Evolutionary conservation across 1,139 yeast genomes (phyloP), one percentile per base, ranked within the genome.

Genomic region (Saccharomycopsis crataegensis): DNA sequence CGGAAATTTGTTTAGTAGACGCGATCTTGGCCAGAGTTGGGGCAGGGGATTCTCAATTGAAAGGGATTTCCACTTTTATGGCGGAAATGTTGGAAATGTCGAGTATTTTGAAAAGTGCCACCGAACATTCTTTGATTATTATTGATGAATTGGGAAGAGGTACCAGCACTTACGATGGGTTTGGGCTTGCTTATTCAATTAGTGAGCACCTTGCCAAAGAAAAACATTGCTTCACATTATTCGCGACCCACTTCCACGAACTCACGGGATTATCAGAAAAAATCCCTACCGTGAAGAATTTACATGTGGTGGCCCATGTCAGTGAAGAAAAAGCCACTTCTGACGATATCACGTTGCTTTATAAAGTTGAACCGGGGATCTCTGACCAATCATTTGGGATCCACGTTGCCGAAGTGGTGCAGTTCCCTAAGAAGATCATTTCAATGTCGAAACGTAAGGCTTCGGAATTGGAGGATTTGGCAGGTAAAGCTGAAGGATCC

Each of bases 171-270:
- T 93, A 91, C 67, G 99, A 93, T 69, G 99, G 99, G 0, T 93
- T 93, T 72, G 99, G 99, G 0, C 75, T 93, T 45, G 99, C 99
- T 0, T 93, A 96, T 95, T 84, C 97, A 0, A 93, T 93, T 56
- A 86, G 94, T 61, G 96, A 90, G 64, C 83, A 86, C 65, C 82
- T 93, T 58, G 83, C 93, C 1, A 74, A 74, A 37, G 73, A 82
- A 56, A 79, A 87, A 56, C 76, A 78, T 51, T 85, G 96, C 59
- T 90, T 89, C 67, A 80, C 96, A 0, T 67, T 93, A 57, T 93
- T 93, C 75, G 99, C 99, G 0, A 93, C 99, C 0, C 99, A 93
- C 72, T 93, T 93, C 76, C 98, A 93, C 67, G 99, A 93, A 66
- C 75, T 93, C 56, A 93, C 98, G 0, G 83, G 84, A 41, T 71